Evolutionary conservation across 805 yeast genomes (phyloP), one percentile per base, ranked within the genome.

Genomic region (Ogataea dorogensis): DNA sequence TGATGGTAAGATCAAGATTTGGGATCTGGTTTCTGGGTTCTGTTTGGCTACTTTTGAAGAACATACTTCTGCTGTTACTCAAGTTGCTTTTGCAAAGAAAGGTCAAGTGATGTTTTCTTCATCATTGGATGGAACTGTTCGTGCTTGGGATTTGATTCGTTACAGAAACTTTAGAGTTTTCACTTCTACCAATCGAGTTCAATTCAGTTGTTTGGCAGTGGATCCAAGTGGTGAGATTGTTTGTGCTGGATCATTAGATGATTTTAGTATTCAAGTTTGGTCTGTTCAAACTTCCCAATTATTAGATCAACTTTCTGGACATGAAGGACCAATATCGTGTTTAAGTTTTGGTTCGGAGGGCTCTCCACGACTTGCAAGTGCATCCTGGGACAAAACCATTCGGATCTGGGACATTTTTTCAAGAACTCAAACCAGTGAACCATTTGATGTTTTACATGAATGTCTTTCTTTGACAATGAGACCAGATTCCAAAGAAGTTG

Each of bases 181-280:
- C 58, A 88, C 98, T 0, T 93, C 97, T 0, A 79, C 96, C 3
- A 81, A 81, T 47, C 72, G 98, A 51, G 68, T 89, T 17, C 96
- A 88, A 56, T 93, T 91, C 62, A 81, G 79, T 33, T 77, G 87
- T 35, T 64, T 93, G 42, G 98, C 98, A 0, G 95, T 88, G 27
- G 98, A 93, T 60, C 96, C 98, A 18, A 83, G 95, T 54, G 98
- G 98, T 20, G 98, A 93, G 62, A 81, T 93, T 33, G 93, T 93
- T 2, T 88, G 93, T 54, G 98, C 97, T 3, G 96, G 96, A 2
- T 85, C 96, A 3, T 69, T 80, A 27, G 96, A 89, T 55, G 83
- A 81, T 44, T 93, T 81, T 62, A 95, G 86, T 40, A 85, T 93
- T 41, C 89, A 85, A 55, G 87, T 93, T 21, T 93, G 98, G 98